Evolutionary conservation across 768 basidiomycete species (phyloP).

Genomic region (Boletus reticulatus): DNA sequence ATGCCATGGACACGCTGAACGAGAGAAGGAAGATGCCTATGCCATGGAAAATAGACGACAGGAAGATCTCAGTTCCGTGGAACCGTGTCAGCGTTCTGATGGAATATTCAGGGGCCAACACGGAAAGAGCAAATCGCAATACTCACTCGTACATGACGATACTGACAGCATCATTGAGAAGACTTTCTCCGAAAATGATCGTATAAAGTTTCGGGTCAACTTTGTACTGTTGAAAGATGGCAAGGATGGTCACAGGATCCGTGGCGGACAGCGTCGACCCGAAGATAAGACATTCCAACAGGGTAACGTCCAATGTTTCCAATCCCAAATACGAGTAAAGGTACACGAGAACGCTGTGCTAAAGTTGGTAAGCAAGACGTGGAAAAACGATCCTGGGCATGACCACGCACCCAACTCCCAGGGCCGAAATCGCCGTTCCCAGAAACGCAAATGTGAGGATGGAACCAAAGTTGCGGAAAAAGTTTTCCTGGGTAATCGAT

Average conservation of each 20-base stretch:
- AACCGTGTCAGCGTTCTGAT: conserved; percentile 87
- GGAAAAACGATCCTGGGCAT: not conserved
- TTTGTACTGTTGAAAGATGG: conserved; percentile 98
- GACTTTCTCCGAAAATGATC: conserved; percentile 95
- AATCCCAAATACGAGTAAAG: conserved; percentile 92
- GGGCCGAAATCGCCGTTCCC: conserved; percentile 94
- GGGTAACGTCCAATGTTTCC: conserved; percentile 79
- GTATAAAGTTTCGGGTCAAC: conserved; percentile 98
- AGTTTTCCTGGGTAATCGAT: conserved; percentile 71
- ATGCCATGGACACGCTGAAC: conserved; percentile 91
- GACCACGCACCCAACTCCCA: conserved; percentile 84
- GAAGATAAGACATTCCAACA: conserved; percentile 94
- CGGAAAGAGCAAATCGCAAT: not conserved
- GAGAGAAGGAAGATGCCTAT: conserved; percentile 97
- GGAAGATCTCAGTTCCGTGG: conserved; percentile 82
- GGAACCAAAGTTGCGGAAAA: conserved; percentile 97
- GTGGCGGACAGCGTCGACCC: conserved; percentile 97
- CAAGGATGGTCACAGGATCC: conserved; percentile 95
- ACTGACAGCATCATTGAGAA: conserved; percentile 98
- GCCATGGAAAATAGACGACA: conserved; percentile 90
- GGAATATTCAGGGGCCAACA: not conserved
- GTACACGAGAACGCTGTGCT: conserved; percentile 85
- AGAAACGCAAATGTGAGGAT: conserved; percentile 92
- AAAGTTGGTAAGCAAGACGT: conserved; percentile 42
- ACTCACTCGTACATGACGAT: conserved; percentile 99